A percentile compares a stretch with the other conserved stretches of the same genome.
Evolutionary conservation across 2,329 filamentous ascomycete genomes (phyloP).

Genomic region (Monilinia fructigena): DNA sequence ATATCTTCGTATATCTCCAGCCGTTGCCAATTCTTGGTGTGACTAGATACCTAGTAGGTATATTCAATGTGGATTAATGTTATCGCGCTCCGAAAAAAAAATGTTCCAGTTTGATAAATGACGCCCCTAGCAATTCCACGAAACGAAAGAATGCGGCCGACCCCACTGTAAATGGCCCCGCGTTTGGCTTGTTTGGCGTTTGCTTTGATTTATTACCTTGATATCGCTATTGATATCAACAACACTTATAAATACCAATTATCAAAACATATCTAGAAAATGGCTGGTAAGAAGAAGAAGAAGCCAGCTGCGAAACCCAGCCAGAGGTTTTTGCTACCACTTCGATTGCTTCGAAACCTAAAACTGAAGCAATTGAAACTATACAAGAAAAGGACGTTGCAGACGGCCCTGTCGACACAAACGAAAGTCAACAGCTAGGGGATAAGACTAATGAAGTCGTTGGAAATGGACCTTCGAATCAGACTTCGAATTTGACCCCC

Average conservation of each 20-base stretch:
- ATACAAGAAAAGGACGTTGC: constrained; percentile 28
- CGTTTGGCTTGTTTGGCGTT: constrained; percentile 21
- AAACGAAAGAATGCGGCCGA: constrained; percentile 1
- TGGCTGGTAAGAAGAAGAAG: constrained; percentile 82
- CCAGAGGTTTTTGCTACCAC: constrained; percentile 93
- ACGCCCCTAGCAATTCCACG: constrained; percentile 15
- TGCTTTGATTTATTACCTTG: constrained; percentile 9
- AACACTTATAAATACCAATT: constrained; percentile 12
- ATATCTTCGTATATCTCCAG: too few species aligned
- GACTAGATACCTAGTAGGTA: neutral
- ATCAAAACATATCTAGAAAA: constrained; percentile 40
- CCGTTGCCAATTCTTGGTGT: constrained; percentile 1
- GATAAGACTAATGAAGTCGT: constrained; percentile 21
- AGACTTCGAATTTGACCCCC: constrained; percentile 60
- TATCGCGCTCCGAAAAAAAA: constrained; percentile 16
- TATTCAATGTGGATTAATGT: constrained; percentile 19
- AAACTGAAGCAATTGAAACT: constrained; percentile 55
- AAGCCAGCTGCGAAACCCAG: constrained; percentile 87
- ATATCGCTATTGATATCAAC: neutral
- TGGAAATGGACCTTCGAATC: constrained; percentile 12
- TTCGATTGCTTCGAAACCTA: constrained; percentile 80
- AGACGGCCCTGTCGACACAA: constrained; percentile 27
- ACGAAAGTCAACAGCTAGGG: constrained; percentile 21
- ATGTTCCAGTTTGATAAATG: constrained; percentile 17
- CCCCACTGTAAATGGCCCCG: constrained; percentile 23